A percentile compares a stretch with the other conserved stretches of the same genome.
Evolutionary conservation across 441 rosid species (phyloP).

Genomic region (Biscutella laevigata): DNA sequence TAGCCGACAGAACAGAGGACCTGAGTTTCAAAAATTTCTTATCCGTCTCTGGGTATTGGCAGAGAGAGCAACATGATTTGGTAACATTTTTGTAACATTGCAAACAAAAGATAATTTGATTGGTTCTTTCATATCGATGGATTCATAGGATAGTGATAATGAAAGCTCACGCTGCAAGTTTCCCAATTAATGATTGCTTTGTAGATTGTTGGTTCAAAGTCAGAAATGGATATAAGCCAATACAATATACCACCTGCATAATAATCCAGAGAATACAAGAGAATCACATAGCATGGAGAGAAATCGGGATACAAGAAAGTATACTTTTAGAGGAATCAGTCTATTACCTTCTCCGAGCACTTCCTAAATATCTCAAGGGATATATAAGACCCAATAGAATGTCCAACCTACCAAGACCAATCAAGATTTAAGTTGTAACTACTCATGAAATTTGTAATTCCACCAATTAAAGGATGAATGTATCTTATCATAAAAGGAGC

Average conservation of each 20-base stretch:
- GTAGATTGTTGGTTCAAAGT: slow-evolving; percentile 47
- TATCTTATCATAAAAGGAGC: not conserved
- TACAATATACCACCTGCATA: slow-evolving; percentile 41
- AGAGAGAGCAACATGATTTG: not conserved
- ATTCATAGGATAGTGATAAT: not conserved
- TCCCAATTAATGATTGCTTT: slow-evolving; percentile 44
- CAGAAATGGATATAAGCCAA: slow-evolving; percentile 77
- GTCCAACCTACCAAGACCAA: slow-evolving; percentile 55
- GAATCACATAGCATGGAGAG: not conserved
- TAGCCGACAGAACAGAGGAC: slow-evolving; percentile 44
- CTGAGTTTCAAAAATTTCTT: slow-evolving; percentile 37
- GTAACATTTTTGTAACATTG: not conserved
- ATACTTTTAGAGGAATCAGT: slow-evolving; percentile 3
- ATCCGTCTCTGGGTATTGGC: slow-evolving; percentile 1
- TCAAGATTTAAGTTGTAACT: not conserved
- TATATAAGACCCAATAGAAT: slow-evolving; percentile 80
- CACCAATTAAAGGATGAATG: not conserved
- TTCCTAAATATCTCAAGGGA: slow-evolving; percentile 45
- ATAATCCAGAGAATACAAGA: slow-evolving; percentile 4
- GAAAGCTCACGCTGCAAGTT: slow-evolving; percentile 41
- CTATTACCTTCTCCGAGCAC: slow-evolving; percentile 48
- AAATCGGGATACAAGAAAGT: not conserved
- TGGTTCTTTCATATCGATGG: not conserved
- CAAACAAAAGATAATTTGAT: not conserved
- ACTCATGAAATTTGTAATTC: not conserved